phyloP scores from a whole-genome alignment of 345 rosid genomes.

The Gossypium arboreum region DNA sequence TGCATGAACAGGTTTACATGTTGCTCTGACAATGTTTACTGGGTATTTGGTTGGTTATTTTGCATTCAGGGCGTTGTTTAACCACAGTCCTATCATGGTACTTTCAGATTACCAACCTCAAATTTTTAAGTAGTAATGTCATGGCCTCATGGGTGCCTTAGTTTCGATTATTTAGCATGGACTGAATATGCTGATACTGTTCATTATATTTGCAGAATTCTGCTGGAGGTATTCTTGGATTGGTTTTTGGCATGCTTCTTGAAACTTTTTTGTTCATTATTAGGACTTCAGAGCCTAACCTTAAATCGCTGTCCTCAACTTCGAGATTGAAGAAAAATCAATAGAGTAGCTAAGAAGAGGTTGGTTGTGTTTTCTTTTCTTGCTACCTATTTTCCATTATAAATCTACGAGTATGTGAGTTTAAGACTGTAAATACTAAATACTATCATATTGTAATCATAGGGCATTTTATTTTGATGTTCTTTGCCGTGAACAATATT shows the following conservation, averaged over 20 bases:
- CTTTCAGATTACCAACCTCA: background rate
- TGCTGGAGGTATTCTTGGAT: conserved; percentile 90
- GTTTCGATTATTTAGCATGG: background rate
- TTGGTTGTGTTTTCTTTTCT: conserved; percentile 1
- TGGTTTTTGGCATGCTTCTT: conserved; percentile 83
- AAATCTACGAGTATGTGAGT: background rate
- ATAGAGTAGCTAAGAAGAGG: conserved; percentile 25
- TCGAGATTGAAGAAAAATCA: conserved; percentile 65
- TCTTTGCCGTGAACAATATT: background rate
- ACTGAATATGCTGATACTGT: background rate
- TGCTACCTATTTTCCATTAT: background rate
- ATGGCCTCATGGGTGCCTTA: background rate
- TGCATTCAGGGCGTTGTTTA: conserved; percentile 81
- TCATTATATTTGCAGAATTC: conserved; percentile 51
- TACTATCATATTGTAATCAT: background rate
- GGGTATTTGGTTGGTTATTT: conserved; percentile 85
- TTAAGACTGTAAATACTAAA: background rate
- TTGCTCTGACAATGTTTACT: conserved; percentile 81
- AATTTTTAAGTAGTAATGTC: background rate
- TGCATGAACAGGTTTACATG: conserved; percentile 67
- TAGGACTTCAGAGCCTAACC: conserved; percentile 53
- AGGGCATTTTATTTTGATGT: background rate
- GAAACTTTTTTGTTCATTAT: conserved; percentile 88
- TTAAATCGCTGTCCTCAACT: conserved; percentile 28
- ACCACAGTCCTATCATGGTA: conserved; percentile 71